These are phyloP conservation scores for Xerophyta viscosa DNA, from an alignment of 106 monocot genomes.

Conservation along the genomic window DNA sequence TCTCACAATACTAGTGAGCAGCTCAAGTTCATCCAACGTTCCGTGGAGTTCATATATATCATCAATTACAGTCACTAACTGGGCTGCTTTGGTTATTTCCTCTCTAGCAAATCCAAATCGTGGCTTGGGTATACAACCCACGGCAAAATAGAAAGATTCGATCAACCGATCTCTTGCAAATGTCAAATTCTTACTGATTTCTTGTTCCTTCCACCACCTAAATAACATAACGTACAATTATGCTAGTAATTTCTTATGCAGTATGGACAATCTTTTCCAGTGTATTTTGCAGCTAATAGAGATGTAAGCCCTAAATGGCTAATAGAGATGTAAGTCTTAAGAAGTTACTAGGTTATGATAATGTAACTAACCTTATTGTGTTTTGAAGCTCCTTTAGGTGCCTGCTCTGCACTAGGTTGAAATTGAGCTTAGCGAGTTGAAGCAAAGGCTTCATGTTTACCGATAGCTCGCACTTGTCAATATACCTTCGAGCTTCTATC, in stretches of 20 bases:
- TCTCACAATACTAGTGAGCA: constrained; percentile 36
- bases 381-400: constrained; percentile 29
- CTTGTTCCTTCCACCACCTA: constrained; percentile 52
- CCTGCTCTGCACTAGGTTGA: constrained; percentile 27
- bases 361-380: constrained; percentile 22
- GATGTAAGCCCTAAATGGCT: no score
- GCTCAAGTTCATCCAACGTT: constrained; percentile 33
- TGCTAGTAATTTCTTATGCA: not conserved
- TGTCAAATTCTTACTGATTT: constrained; percentile 10
- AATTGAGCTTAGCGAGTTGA: constrained; percentile 49
- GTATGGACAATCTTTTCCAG: not conserved
- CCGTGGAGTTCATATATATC: constrained; percentile 58
- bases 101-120: constrained; percentile 8
- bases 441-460: constrained; percentile 24
- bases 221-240: not conserved
- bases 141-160: constrained; percentile 25
- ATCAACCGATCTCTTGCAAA: constrained; percentile 45
- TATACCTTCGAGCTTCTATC: constrained; percentile 30
- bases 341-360: not conserved
- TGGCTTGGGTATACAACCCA: constrained; percentile 11
- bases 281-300: no score
- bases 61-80: constrained; percentile 25
- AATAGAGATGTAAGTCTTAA: no score
- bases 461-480: constrained; percentile 21
- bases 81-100: constrained; percentile 8